A percentile compares a stretch with the other conserved stretches of the same genome.
Evolutionary conservation across 2,329 filamentous ascomycete genomes (phyloP).

Genomic region (Periconia sp.): DNA sequence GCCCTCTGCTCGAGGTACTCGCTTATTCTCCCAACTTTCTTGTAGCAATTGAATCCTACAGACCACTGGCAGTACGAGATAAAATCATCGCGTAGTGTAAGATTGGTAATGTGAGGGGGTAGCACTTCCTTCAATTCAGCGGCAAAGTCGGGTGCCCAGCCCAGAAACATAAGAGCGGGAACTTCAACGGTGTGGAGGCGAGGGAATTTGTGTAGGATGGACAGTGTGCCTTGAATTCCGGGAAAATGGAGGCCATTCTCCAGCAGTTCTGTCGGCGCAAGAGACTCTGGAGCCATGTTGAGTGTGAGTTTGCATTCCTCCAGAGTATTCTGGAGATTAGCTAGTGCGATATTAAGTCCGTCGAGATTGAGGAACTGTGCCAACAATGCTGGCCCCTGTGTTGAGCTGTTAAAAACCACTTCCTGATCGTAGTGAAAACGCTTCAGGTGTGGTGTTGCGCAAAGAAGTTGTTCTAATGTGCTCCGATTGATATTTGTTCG

Average conservation of each 20-base stretch:
- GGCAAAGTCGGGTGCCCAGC: constrained; percentile 22
- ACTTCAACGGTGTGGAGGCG: constrained; percentile 16
- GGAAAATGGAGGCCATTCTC: constrained; percentile 20
- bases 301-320: constrained; percentile 21
- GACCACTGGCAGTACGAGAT: constrained; percentile 23
- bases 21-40: constrained; percentile 18
- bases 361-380: constrained; percentile 21
- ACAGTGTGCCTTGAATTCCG: constrained; percentile 21
- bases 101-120: constrained; percentile 11
- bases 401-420: constrained; percentile 17
- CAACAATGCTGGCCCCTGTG: constrained; percentile 8
- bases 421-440: constrained; percentile 25
- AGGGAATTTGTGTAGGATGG: constrained; percentile 21
- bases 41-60: constrained; percentile 15
- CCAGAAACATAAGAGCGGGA: constrained; percentile 25
- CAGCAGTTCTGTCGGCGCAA: constrained; percentile 17
- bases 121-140: constrained; percentile 22
- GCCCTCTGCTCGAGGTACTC: constrained; percentile 19
- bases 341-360: constrained; percentile 22
- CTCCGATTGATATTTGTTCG: constrained; percentile 23
- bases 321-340: constrained; percentile 16
- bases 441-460: constrained; percentile 19
- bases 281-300: constrained; percentile 20
- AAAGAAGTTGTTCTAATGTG: constrained; percentile 21
- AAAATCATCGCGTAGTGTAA: constrained; percentile 24